Evolutionary conservation across 441 rosid genomes (phyloP).

Genomic region (Macaranga tanarius): DNA sequence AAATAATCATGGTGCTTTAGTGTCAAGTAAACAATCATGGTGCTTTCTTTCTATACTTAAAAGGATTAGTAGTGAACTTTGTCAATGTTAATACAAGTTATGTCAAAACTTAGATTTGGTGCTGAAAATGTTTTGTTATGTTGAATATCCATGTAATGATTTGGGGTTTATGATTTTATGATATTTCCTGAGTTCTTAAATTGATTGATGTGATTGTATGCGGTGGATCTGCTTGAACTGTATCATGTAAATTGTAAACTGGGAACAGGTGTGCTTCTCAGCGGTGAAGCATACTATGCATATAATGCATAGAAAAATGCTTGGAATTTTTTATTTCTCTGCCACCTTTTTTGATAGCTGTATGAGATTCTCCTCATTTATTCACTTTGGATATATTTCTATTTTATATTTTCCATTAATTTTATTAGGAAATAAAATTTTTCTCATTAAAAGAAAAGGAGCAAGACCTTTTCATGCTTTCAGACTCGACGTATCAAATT

Average conservation of each 20-base stretch:
- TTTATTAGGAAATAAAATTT: no score
- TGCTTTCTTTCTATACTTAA: not conserved
- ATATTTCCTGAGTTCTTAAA: not conserved
- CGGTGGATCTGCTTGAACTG: constrained; percentile 34
- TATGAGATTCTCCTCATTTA: no score
- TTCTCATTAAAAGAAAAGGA: no score
- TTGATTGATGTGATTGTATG: not conserved
- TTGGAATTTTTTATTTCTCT: no score
- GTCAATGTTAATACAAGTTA: not conserved
- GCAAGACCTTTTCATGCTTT: no score
- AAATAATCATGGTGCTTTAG: not conserved
- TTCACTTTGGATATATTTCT: no score
- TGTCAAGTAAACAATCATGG: not conserved
- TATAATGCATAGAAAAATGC: no score
- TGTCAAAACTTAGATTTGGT: not conserved
- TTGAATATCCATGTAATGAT: not conserved
- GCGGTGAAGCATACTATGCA: no score
- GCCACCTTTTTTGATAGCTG: no score
- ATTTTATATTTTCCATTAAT: no score
- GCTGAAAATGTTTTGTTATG: not conserved
- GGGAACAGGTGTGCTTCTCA: no score
- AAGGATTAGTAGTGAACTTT: not conserved
- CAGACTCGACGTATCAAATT: no score
- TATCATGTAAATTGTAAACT: not conserved
- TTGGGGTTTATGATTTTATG: not conserved